Evolutionary conservation across 345 rosid genomes (phyloP).

Genomic region (Boechera stricta): DNA sequence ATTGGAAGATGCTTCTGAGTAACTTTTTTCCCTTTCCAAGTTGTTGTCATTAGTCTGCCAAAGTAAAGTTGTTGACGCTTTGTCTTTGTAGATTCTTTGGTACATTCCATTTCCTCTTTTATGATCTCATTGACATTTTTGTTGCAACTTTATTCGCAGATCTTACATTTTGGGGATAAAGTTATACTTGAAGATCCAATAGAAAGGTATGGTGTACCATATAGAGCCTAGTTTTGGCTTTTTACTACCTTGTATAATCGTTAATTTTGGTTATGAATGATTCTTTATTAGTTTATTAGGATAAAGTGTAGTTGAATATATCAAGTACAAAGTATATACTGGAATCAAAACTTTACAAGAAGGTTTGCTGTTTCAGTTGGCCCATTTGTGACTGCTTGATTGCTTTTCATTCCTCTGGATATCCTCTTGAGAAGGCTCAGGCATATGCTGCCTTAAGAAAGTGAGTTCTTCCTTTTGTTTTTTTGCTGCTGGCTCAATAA

Average conservation of each 20-base stretch:
- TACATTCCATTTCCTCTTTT: constrained; percentile 21
- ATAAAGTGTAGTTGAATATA: constrained; percentile 15
- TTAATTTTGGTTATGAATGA: constrained; percentile 2
- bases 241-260: neutral
- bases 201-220: constrained; percentile 61
- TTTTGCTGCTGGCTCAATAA: constrained; percentile 9
- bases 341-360: constrained; percentile 38
- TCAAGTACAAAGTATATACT: constrained; percentile 21
- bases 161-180: constrained; percentile 82
- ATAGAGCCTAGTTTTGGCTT: neutral
- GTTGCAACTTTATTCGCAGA: constrained; percentile 50
- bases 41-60: constrained; percentile 16
- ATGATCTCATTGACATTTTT: constrained; percentile 24
- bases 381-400: constrained; percentile 96
- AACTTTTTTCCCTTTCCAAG: neutral
- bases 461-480: constrained; percentile 52
- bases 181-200: constrained; percentile 89
- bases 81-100: constrained; percentile 38
- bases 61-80: constrained; percentile 21
- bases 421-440: constrained; percentile 79
- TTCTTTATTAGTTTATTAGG: constrained; percentile 29
- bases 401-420: constrained; percentile 94
- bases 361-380: constrained; percentile 74
- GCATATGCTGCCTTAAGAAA: constrained; percentile 85
- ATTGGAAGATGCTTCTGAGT: constrained; percentile 17